phyloP scores from a whole-genome alignment of 192 early-diverging fungal genomes.

The Backusella parvicylindrica region DNA sequence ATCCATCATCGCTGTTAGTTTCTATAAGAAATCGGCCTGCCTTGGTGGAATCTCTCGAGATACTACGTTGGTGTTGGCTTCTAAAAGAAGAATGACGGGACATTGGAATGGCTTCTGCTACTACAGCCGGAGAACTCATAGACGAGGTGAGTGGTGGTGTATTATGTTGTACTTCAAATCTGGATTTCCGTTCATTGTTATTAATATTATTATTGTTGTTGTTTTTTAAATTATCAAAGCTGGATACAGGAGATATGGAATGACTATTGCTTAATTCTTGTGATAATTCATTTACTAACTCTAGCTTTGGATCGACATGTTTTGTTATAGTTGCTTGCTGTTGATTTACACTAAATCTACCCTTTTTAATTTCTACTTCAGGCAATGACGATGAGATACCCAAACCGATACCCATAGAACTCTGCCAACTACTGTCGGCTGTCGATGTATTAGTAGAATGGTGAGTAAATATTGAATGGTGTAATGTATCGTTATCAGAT shows the following conservation, averaged over 20 bases:
- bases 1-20: not conserved
- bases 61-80: not conserved
- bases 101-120: not conserved
- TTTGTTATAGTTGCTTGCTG: not conserved
- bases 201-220: no score
- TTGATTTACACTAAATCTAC: slow-evolving; percentile 61
- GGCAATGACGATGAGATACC: slow-evolving; percentile 6
- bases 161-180: slow-evolving; percentile 30
- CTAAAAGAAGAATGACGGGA: not conserved
- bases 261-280: not conserved
- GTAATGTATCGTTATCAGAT: not conserved
- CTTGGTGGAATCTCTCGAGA: not conserved
- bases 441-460: not conserved
- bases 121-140: not conserved
- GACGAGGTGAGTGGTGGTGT: not conserved
- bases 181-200: slow-evolving; percentile 24
- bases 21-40: slow-evolving; percentile 5
- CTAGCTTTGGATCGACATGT: not conserved
- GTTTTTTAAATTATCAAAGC: not conserved
- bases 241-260: not conserved
- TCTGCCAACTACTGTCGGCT: not conserved
- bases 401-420: not conserved
- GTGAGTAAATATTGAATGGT: not conserved
- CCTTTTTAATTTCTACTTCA: slow-evolving; percentile 38
- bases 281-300: not conserved